Base-by-base conservation (phyloP, 2,329 filamentous ascomycete genomes). In the Oidium heveae region DNA sequence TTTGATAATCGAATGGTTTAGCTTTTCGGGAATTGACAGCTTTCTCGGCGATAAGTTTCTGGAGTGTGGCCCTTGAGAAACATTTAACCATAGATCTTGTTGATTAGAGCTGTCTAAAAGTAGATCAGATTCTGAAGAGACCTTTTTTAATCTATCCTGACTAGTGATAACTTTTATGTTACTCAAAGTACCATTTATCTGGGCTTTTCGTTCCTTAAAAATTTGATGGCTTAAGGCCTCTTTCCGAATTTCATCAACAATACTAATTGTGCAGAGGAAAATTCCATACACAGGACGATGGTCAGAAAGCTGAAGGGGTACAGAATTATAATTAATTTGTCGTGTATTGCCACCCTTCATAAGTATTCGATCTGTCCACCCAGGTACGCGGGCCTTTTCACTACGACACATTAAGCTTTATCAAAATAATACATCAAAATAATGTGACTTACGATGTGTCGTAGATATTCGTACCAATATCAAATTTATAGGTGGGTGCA, bases 361-460 rank as follows among this genome's bases (percentile, higher is more conserved):
- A 9, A 98, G 70, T 49, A 98, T 84, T 39, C 91, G 84, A 67
- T 98, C 91, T 57, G 88, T 95, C 91, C 91, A 98, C 0, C 91
- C 91, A 2, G 91, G 91, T 58, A 96, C 95, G 16, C 91, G 81
- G 55, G 82, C 80, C 66, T 98, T 98, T 63, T 96, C 89, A 52
- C 81, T 84, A 53, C 15, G 50, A 4, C 41, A 44, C 46, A 54
- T 47, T 53, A 58, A 53, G 32, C 54, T 2, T 22, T 5, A 2
- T 9, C 41, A 20, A 33, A 7, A 32, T 15, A 16, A 3, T 12
- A 36, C 37, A 8, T 33, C 3, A 8, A 15, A 3, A 28, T 24
- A 15, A 28, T 12, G 6, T 22, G 37, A 70, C 79, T 69, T 71
- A 85, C 75, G 89, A 95, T 10, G 84, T 89, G 66, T 98, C 91